Conservation (phyloP, 225 moss, liverwort and hornwort species). For the Pleurozium schreberi region DNA sequence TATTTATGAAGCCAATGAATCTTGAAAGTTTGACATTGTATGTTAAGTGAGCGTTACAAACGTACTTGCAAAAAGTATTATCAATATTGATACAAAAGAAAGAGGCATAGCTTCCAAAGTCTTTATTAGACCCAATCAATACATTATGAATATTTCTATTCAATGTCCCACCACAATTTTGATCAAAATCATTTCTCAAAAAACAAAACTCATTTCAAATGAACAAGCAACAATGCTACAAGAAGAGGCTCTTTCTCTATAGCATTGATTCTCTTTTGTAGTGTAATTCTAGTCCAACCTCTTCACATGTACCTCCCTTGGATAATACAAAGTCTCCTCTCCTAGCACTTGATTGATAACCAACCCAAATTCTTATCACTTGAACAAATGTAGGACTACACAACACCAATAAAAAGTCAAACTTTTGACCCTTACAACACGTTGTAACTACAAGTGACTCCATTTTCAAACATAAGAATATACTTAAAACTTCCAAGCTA, state of each 20-base stretch:
- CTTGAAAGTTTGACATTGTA: not conserved
- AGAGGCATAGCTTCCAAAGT: not conserved
- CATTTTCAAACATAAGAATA: not conserved
- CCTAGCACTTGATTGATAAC: fast-evolving
- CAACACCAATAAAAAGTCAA: not conserved
- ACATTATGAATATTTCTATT: no score
- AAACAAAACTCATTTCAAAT: not conserved
- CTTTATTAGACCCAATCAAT: no score
- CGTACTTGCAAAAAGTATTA: not conserved
- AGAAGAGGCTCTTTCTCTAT: no score
- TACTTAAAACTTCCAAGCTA: not conserved
- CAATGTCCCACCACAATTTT: not conserved
- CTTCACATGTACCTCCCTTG: no score
- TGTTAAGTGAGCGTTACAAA: not conserved
- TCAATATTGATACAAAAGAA: no score
- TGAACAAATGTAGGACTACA: not conserved
- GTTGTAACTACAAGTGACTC: no score
- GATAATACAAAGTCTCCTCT: not conserved
- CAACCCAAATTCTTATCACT: not conserved
- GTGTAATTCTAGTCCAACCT: fast-evolving
- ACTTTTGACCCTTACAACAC: no score
- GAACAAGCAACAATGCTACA: not conserved
- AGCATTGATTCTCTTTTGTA: fast-evolving
- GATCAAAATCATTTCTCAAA: no score
- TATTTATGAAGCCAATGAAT: not conserved